Evolutionary conservation across 768 basidiomycete genomes (phyloP), one percentile per base, ranked within the genome.

Genomic region (Pholiota conissans): DNA sequence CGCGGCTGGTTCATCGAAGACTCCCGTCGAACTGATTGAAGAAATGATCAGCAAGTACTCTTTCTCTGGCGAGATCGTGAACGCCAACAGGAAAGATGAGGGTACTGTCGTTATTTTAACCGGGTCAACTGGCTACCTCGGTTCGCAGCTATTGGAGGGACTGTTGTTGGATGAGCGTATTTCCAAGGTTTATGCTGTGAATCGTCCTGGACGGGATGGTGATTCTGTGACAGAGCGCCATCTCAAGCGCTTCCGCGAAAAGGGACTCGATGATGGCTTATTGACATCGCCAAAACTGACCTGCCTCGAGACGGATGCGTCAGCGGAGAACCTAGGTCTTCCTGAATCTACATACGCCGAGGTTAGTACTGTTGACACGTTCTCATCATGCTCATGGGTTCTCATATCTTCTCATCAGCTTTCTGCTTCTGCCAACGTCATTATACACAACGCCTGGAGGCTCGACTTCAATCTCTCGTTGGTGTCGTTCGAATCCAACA

Each of bases 401-500:
- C 9, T n/a, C 30, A 6, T 32, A 32, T 13, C 11, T 39, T 34
- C 24, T 30, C 18, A 29, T 3, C 27, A 78, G 78, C 64, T 79
- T 1, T 65, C 63, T 1, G 56, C 58, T 2, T 70, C 73, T 0
- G 65, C 77, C 27, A 73, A 72, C 2, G 30, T 73, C 24, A 66
- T 79, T 48, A 73, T 79, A 20, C 78, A 79, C 52, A 76, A 69
- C 3, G 77, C 79, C 3, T 80, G 79, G 79, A 69, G 66, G n/a
- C 66, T 76, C 22, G 68, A 74, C 55, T 75, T 85, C 67, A 81
- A 81, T 55, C 72, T 83, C 1, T 72, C 75, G 10, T 65, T 84
- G 28, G 67, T 73, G 0, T 82, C 81, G 3, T 85, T 84, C 52
- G 82, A 84, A 57, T 60, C 75, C 3, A 77, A 82, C 60, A 68